Percentiles rank a stretch among this genome's conserved stretches.
These are phyloP conservation scores for Zea luxurians DNA, from an alignment of 176 grass and related monocot genomes.

Conservation along the genomic window DNA sequence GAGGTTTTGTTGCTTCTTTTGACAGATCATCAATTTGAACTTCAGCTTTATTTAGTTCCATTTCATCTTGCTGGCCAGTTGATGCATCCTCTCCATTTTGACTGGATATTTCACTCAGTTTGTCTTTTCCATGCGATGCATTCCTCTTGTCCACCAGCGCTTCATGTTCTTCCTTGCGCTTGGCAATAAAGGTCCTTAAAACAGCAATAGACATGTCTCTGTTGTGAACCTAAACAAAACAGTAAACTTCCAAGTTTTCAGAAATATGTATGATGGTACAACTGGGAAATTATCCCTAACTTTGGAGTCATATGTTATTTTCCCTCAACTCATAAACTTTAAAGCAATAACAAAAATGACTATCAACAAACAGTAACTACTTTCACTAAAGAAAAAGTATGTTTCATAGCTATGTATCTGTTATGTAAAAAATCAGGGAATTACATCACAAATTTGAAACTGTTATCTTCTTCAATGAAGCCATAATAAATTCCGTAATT, in stretches of 20 bases:
- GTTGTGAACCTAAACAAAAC: conserved; percentile 82
- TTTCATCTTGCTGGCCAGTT: conserved; percentile 39
- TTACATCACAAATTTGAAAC: conserved; percentile 8
- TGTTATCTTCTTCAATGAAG: neutral
- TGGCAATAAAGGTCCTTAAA: conserved; percentile 77
- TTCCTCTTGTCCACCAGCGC: conserved; percentile 62
- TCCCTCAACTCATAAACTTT: neutral
- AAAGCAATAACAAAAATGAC: neutral
- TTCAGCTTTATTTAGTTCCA: conserved; percentile 40
- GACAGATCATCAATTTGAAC: conserved; percentile 34
- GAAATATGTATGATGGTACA: neutral
- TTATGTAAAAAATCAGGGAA: neutral
- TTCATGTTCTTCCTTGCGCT: conserved; percentile 83
- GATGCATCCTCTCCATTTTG: conserved; percentile 46
- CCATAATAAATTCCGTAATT: neutral
- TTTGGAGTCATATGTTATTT: neutral
- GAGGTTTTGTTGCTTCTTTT: conserved; percentile 49
- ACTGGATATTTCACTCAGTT: conserved; percentile 28
- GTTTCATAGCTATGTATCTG: neutral
- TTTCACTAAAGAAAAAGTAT: neutral
- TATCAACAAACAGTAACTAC: conserved; percentile 1
- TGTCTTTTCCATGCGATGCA: conserved; percentile 32
- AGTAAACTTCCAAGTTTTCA: conserved; percentile 4
- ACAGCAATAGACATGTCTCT: conserved; percentile 97
- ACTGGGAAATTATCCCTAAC: neutral